phyloP scores from a whole-genome alignment of 441 rosid species.

The Populus hybrid region DNA sequence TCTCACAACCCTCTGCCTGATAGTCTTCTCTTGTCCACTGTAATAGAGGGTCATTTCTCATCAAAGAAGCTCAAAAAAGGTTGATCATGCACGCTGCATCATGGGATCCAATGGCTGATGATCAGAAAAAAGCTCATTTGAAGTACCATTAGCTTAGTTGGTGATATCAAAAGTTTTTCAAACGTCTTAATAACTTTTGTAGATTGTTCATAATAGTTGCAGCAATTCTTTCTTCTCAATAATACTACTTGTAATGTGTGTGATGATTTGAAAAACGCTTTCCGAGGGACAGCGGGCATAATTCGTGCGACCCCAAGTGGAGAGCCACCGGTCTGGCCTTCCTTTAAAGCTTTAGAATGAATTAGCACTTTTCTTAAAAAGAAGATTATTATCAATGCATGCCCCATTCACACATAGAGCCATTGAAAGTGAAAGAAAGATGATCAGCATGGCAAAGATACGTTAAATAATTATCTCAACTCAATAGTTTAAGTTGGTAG shows the following conservation, averaged over 20 bases:
- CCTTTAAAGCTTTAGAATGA: slow-evolving; percentile 1
- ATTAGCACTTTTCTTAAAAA: slow-evolving; percentile 13
- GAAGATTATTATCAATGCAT: slow-evolving; percentile 1
- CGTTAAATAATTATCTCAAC: no score
- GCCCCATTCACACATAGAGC: not conserved
- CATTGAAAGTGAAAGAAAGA: not conserved
- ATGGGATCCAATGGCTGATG: slow-evolving; percentile 21
- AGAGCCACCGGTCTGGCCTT: slow-evolving; percentile 3
- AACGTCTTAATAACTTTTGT: slow-evolving; percentile 22
- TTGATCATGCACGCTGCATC: slow-evolving; percentile 10
- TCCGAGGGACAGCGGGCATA: slow-evolving; percentile 15
- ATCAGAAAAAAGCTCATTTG: slow-evolving; percentile 8
- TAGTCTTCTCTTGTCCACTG: not conserved
- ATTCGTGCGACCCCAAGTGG: slow-evolving; percentile 16
- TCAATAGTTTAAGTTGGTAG: no score
- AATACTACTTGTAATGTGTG: not conserved
- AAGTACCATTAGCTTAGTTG: slow-evolving; percentile 7
- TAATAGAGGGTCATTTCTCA: not conserved
- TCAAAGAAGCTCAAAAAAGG: not conserved
- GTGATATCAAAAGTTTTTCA: not conserved
- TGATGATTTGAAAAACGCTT: slow-evolving; percentile 8
- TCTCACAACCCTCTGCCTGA: not conserved
- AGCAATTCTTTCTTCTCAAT: not conserved
- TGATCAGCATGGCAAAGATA: not conserved
- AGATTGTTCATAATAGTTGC: slow-evolving; percentile 13